These are phyloP conservation scores for Mycena albidolilacea DNA, from an alignment of 768 basidiomycete species.

Conservation along the genomic window DNA sequence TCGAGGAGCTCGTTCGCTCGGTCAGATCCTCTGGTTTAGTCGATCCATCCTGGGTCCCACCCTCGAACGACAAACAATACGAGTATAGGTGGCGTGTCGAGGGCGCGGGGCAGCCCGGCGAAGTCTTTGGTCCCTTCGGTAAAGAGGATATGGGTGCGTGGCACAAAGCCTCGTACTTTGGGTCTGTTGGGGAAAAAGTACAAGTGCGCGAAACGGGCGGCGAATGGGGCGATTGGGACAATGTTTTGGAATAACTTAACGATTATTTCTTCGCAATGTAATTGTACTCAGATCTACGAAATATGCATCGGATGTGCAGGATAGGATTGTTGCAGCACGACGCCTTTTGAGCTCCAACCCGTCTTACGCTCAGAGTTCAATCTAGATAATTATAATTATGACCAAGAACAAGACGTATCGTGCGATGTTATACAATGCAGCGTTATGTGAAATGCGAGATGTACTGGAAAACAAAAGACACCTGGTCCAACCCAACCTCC, in stretches of 20 bases:
- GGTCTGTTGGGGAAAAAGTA: constrained; percentile 82
- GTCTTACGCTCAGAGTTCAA: neutral
- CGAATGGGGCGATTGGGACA: constrained; percentile 84
- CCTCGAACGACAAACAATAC: constrained; percentile 81
- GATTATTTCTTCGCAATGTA: constrained; percentile 31
- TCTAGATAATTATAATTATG: neutral
- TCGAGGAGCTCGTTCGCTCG: constrained; percentile 86
- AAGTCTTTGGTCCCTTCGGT: constrained; percentile 84
- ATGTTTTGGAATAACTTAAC: constrained; percentile 64
- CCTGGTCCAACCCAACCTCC: constrained; percentile 85
- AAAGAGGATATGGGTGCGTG: constrained; percentile 87
- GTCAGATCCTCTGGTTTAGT: constrained; percentile 83
- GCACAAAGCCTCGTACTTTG: constrained; percentile 89
- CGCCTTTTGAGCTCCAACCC: neutral
- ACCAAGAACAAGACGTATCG: constrained; percentile 11
- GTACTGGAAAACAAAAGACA: constrained; percentile 98
- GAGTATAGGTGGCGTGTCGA: constrained; percentile 87
- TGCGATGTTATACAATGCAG: constrained; percentile 26
- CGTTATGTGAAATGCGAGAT: constrained; percentile 77
- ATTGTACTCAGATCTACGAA: neutral
- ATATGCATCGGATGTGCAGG: neutral
- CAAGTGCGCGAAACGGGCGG: constrained; percentile 76
- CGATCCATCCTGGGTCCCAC: constrained; percentile 78
- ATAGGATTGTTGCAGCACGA: neutral
- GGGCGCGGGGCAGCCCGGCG: constrained; percentile 60